A percentile compares a stretch with the other conserved stretches of the same genome.
These are phyloP conservation scores for Lachancea meyersii DNA, from an alignment of 805 yeast genomes.

Conservation along the genomic window DNA sequence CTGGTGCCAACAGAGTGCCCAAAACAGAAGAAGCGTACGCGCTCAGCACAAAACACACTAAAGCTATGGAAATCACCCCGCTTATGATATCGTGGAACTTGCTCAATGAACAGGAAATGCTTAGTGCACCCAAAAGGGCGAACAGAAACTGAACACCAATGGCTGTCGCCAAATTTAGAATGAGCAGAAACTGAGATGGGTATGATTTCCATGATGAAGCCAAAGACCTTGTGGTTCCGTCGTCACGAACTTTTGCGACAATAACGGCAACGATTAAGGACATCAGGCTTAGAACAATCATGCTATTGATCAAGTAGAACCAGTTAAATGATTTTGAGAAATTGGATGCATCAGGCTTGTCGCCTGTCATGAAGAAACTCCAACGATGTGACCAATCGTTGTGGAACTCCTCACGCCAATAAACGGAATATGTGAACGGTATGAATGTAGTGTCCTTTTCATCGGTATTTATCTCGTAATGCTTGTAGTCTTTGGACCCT, in stretches of 20 bases:
- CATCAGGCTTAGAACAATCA: constrained; percentile 55
- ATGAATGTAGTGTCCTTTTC: constrained; percentile 38
- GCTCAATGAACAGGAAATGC: constrained; percentile 51
- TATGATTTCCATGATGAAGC: constrained; percentile 6
- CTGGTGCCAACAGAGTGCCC: constrained; percentile 49
- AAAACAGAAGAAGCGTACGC: constrained; percentile 71
- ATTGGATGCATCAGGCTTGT: constrained; percentile 21
- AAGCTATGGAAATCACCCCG: constrained; percentile 55
- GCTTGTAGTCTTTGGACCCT: constrained; percentile 51
- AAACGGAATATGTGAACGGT: constrained; percentile 79
- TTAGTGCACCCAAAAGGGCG: constrained; percentile 55
- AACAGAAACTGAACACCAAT: constrained; percentile 70
- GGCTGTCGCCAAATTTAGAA: constrained; percentile 43
- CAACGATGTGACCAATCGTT: constrained; percentile 65
- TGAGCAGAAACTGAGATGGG: constrained; percentile 2
- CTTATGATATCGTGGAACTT: constrained; percentile 64
- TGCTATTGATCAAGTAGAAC: constrained; percentile 67
- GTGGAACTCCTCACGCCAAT: constrained; percentile 76
- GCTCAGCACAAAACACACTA: constrained; percentile 56
- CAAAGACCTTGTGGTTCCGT: constrained; percentile 4
- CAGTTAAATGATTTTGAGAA: constrained; percentile 57
- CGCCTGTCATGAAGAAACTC: constrained; percentile 63
- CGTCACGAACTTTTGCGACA: constrained; percentile 33
- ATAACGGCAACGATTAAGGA: constrained; percentile 60
- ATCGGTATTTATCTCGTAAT: constrained; percentile 44